phyloP scores from a whole-genome alignment of 2,329 filamentous ascomycete genomes.

The Albifimbria verrucaria region DNA sequence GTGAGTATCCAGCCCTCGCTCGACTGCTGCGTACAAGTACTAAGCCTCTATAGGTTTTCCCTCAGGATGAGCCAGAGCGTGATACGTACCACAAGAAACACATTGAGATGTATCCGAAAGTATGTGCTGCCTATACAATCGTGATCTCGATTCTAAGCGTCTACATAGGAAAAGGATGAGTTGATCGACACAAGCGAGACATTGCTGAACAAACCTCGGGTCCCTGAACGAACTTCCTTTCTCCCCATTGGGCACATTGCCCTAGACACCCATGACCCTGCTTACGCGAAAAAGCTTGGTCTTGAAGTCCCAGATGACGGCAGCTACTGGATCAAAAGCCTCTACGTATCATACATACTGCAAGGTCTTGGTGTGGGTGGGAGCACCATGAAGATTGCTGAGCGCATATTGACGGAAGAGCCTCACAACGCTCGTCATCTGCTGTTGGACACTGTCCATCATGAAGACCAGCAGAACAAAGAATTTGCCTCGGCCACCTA shows the following conservation, averaged over 20 bases:
- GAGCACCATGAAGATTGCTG: constrained; percentile 5
- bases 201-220: too few species aligned
- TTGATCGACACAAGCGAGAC: too few species aligned
- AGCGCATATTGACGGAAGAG: background rate
- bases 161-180: too few species aligned
- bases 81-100: too few species aligned
- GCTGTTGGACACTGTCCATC: constrained; percentile 6
- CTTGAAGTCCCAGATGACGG: background rate
- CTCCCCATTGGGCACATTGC: background rate
- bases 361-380: constrained; percentile 6
- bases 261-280: background rate
- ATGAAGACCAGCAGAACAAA: constrained; percentile 4
- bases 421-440: constrained; percentile 6
- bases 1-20: too few species aligned
- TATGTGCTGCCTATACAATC: too few species aligned
- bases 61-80: too few species aligned
- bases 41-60: too few species aligned
- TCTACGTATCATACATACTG: constrained; percentile 6
- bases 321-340: constrained; percentile 7
- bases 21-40: too few species aligned
- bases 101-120: too few species aligned
- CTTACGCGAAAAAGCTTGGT: background rate
- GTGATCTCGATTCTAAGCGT: too few species aligned
- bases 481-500: background rate
- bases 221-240: too few species aligned